Percentiles rank a stretch among this genome's conserved stretches.
Conservation (phyloP, 2,329 filamentous ascomycete species). For the Tolypocladium tropicale region DNA sequence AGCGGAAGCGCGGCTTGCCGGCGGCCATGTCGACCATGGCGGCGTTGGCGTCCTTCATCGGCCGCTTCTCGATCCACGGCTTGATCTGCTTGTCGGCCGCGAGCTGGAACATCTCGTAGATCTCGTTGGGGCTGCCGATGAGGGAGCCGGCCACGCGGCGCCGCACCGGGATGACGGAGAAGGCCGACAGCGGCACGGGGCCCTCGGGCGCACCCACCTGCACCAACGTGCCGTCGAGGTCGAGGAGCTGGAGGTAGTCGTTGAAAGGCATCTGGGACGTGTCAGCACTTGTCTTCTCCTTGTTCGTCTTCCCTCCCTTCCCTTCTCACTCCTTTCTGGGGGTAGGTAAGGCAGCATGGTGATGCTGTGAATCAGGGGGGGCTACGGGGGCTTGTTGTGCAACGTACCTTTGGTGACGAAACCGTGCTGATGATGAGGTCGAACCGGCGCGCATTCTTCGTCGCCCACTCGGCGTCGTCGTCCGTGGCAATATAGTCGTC, state of each 20-base stretch:
- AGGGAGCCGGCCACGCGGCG: constrained; percentile 33
- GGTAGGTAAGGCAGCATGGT: not conserved
- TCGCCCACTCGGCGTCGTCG: constrained; percentile 44
- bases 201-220: constrained; percentile 42
- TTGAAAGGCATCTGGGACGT: constrained; percentile 43
- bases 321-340: not conserved
- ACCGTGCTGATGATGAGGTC: constrained; percentile 52
- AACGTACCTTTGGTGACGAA: constrained; percentile 23
- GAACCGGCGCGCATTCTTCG: constrained; percentile 37
- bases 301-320: not conserved
- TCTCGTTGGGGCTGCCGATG: constrained; percentile 43
- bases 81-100: constrained; percentile 43
- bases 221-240: constrained; percentile 49
- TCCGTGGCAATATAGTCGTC: constrained; percentile 33
- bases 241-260: constrained; percentile 50
- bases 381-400: too few relatives aligned
- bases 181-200: constrained; percentile 13
- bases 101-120: constrained; percentile 48
- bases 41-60: constrained; percentile 46
- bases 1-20: constrained; percentile 40
- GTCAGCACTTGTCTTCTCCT: not conserved
- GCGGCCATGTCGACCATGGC: constrained; percentile 44
- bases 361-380: not conserved
- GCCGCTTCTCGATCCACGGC: constrained; percentile 44
- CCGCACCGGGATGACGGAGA: constrained; percentile 44